Conservation (phyloP, 768 basidiomycete genomes). For the Tylopilus felleus region DNA sequence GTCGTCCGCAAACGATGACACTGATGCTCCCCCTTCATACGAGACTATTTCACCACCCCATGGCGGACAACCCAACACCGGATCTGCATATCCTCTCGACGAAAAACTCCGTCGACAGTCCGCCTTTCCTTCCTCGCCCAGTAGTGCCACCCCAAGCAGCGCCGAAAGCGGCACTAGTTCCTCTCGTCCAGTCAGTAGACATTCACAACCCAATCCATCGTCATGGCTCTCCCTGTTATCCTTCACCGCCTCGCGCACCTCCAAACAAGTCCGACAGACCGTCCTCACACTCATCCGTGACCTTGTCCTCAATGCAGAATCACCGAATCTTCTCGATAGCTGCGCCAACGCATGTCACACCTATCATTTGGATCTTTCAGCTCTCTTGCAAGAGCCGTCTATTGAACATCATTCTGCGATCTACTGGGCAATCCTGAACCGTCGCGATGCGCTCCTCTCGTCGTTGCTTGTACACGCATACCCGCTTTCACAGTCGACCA, state of each 20-base stretch:
- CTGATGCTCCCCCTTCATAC: conserved; percentile 26
- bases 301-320: conserved; percentile 36
- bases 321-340: conserved; percentile 22
- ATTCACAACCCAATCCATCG: neutral
- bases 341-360: conserved; percentile 59
- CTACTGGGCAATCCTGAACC: conserved; percentile 73
- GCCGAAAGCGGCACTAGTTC: neutral
- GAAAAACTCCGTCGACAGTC: conserved; percentile 8
- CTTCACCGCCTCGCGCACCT: conserved; percentile 22
- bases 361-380: conserved; percentile 47
- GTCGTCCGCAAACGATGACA: neutral
- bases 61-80: neutral
- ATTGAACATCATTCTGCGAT: conserved; percentile 65
- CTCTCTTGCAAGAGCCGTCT: conserved; percentile 56
- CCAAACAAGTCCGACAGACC: conserved; percentile 51
- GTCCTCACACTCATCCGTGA: conserved; percentile 55
- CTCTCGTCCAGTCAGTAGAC: neutral
- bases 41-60: conserved; percentile 12
- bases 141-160: neutral
- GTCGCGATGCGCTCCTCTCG: conserved; percentile 38
- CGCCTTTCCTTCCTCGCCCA: neutral
- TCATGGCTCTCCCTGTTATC: conserved; percentile 21
- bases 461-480: conserved; percentile 53
- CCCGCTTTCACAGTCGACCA: conserved; percentile 39
- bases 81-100: neutral